These are phyloP conservation scores for Lactarius trivialis DNA, from an alignment of 768 basidiomycete species.

Conservation along the genomic window DNA sequence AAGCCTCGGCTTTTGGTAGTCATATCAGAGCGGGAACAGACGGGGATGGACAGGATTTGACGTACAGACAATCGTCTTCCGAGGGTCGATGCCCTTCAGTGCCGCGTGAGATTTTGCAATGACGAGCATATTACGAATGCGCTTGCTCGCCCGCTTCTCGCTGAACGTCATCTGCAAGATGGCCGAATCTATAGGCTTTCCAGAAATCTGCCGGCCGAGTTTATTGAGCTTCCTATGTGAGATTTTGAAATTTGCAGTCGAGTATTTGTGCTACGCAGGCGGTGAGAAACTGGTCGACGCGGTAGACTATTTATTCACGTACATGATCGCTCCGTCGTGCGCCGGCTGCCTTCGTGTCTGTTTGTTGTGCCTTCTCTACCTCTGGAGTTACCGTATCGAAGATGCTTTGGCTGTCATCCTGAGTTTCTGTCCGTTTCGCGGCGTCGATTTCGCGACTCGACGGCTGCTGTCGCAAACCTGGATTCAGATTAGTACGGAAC, in stretches of 20 bases:
- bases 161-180: slow-evolving; percentile 97
- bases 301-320: background rate
- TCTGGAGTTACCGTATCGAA: slow-evolving; percentile 34
- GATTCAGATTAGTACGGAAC: slow-evolving; percentile 17
- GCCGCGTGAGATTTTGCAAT: slow-evolving; percentile 82
- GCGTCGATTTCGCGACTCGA: slow-evolving; percentile 21
- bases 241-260: slow-evolving; percentile 88
- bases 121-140: slow-evolving; percentile 84
- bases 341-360: background rate
- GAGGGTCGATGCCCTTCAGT: slow-evolving; percentile 64
- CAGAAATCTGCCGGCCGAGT: slow-evolving; percentile 79
- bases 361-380: background rate
- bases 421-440: slow-evolving; percentile 38
- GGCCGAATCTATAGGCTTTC: slow-evolving; percentile 89
- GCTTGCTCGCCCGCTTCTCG: slow-evolving; percentile 81
- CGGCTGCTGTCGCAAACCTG: slow-evolving; percentile 15
- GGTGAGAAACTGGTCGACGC: background rate
- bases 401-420: slow-evolving; percentile 42
- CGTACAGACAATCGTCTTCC: slow-evolving; percentile 78
- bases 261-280: slow-evolving; percentile 74
- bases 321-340: slow-evolving; percentile 19
- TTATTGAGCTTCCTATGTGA: slow-evolving; percentile 90
- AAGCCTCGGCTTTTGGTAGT: slow-evolving; percentile 71
- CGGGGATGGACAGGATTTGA: slow-evolving; percentile 22
- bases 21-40: background rate